A percentile compares a stretch with the other conserved stretches of the same genome.
These are phyloP conservation scores for Ascocoryne sarcoides DNA, from an alignment of 2,329 filamentous ascomycete genomes.

Conservation along the genomic window DNA sequence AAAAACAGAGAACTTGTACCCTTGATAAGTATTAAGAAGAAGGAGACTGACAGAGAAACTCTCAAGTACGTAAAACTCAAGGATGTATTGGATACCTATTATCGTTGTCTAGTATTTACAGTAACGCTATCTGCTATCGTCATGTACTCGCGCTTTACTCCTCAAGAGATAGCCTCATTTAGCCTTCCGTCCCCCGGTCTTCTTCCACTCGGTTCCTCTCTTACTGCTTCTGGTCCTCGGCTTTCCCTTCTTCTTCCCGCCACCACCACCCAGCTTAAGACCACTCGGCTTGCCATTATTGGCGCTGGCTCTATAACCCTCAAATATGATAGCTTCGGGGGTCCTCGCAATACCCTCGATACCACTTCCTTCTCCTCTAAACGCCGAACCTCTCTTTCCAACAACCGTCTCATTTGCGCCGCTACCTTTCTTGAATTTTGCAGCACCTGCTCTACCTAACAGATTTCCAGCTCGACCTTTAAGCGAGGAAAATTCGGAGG, in stretches of 20 bases:
- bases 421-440: constrained; percentile 25
- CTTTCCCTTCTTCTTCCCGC: constrained; percentile 39
- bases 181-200: constrained; percentile 30
- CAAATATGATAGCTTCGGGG: constrained; percentile 69
- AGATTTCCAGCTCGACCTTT: constrained; percentile 68
- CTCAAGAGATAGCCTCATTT: too few species aligned
- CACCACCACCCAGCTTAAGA: constrained; percentile 50
- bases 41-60: too few species aligned
- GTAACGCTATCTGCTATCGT: too few species aligned
- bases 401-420: constrained; percentile 23
- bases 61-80: too few species aligned
- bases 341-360: constrained; percentile 37
- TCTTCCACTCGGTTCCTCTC: constrained; percentile 31
- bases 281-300: constrained; percentile 57
- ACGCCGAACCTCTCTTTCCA: constrained; percentile 14
- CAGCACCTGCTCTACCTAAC: constrained; percentile 60
- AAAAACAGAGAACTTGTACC: too few species aligned
- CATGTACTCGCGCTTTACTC: too few species aligned
- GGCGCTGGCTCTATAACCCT: constrained; percentile 65
- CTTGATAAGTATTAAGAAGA: too few species aligned
- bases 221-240: constrained; percentile 30
- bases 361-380: constrained; percentile 5
- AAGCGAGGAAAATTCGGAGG: constrained; percentile 59
- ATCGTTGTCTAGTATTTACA: too few species aligned
- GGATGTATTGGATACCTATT: too few species aligned